phyloP scores from a whole-genome alignment of 2,329 filamentous ascomycete genomes.

The Coniella lustricola region DNA sequence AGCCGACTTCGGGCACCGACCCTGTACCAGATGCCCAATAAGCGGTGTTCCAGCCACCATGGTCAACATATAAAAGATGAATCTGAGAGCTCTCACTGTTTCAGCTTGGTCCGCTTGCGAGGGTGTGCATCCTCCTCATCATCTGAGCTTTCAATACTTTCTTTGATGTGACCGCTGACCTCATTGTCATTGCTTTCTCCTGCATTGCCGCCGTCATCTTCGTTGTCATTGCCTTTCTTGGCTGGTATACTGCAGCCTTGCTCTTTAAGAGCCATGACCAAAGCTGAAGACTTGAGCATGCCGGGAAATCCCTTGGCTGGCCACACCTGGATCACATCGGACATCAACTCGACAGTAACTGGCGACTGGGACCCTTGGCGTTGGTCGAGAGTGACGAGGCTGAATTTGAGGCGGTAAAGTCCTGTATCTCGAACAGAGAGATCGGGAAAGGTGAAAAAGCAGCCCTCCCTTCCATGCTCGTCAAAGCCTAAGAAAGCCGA shows the following conservation, averaged over 20 bases:
- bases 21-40: too few species aligned
- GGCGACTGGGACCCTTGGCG: constrained; percentile 33
- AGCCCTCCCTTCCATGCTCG: constrained; percentile 65
- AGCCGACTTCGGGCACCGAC: too few species aligned
- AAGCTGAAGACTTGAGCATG: constrained; percentile 68
- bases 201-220: too few species aligned
- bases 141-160: constrained; percentile 7
- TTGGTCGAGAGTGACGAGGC: constrained; percentile 64
- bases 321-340: constrained; percentile 70
- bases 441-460: constrained; percentile 82
- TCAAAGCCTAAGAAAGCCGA: constrained; percentile 72
- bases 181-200: constrained; percentile 27
- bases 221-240: constrained; percentile 69
- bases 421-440: constrained; percentile 73
- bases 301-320: constrained; percentile 82
- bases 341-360: constrained; percentile 44
- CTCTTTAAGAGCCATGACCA: constrained; percentile 68
- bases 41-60: too few species aligned
- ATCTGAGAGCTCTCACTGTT: too few species aligned
- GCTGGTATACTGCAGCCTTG: constrained; percentile 80
- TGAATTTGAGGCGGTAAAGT: constrained; percentile 67
- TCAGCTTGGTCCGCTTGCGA: too few species aligned
- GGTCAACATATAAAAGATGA: too few species aligned
- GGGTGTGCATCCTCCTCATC: too few species aligned
- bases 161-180: constrained; percentile 22